phyloP scores from a whole-genome alignment of 2,329 filamentous ascomycete genomes.

The Aspergillus caelatus region DNA sequence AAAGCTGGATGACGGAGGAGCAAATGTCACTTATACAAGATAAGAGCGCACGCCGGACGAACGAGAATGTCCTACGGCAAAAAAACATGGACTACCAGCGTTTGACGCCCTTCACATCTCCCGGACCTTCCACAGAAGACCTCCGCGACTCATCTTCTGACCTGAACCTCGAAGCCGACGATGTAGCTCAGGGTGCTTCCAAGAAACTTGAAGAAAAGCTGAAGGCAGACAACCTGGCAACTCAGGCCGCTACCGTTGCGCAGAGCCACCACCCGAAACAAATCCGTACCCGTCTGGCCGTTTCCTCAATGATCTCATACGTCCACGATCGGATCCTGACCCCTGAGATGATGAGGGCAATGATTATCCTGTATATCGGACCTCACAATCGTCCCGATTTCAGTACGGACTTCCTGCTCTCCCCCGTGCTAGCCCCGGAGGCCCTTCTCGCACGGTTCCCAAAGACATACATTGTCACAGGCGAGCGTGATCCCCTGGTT shows the following conservation, averaged over 20 bases:
- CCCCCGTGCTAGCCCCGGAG: slow-evolving; percentile 86
- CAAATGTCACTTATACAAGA: slow-evolving; percentile 94
- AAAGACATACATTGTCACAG: slow-evolving; percentile 91
- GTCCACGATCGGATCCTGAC: slow-evolving; percentile 94
- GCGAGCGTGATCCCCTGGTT: slow-evolving; percentile 91
- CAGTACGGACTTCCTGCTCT: slow-evolving; percentile 84
- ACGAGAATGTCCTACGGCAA: slow-evolving; percentile 73
- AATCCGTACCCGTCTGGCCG: slow-evolving; percentile 84
- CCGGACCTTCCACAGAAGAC: slow-evolving; percentile 76
- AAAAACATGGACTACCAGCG: slow-evolving; percentile 90
- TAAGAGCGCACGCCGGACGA: slow-evolving; percentile 74
- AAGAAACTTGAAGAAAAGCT: slow-evolving; percentile 30
- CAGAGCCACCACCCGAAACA: slow-evolving; percentile 45
- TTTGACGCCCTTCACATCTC: slow-evolving; percentile 72
- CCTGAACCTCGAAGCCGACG: slow-evolving; percentile 15
- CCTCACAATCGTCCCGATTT: slow-evolving; percentile 94
- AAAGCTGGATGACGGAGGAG: slow-evolving; percentile 98
- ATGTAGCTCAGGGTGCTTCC: slow-evolving; percentile 26
- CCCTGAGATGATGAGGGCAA: slow-evolving; percentile 97
- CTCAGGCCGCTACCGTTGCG: slow-evolving; percentile 37
- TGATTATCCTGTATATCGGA: slow-evolving; percentile 97
- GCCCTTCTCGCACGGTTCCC: slow-evolving; percentile 82
- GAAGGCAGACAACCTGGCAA: slow-evolving; percentile 37
- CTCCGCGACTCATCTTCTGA: slow-evolving; percentile 22
- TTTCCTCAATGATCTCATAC: slow-evolving; percentile 96